Conservation (phyloP, 2,329 filamentous ascomycete genomes). For the Aspergillus spinulosporus region DNA sequence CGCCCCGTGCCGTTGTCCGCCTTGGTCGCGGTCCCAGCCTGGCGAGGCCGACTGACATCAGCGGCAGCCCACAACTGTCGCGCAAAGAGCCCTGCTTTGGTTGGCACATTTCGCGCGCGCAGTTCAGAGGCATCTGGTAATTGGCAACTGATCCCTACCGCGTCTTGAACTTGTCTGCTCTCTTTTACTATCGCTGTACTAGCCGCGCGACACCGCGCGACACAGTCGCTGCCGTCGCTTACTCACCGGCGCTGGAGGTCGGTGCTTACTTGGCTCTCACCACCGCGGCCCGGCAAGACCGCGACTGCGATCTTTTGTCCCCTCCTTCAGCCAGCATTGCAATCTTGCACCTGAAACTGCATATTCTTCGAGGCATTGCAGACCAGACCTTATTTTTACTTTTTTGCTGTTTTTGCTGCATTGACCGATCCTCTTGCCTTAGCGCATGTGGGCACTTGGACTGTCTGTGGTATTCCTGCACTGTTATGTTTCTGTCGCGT, state of each 20-base stretch:
- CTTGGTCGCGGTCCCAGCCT: slow-evolving; percentile 21
- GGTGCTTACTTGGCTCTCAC: slow-evolving; percentile 17
- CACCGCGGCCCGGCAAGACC: slow-evolving; percentile 21
- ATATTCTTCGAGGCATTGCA: slow-evolving; percentile 9
- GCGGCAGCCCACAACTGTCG: slow-evolving; percentile 24
- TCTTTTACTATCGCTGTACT: slow-evolving; percentile 14
- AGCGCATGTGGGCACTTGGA: background rate
- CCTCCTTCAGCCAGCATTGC: slow-evolving; percentile 4
- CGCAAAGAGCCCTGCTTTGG: slow-evolving; percentile 24
- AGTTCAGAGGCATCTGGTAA: background rate
- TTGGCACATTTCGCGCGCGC: slow-evolving; percentile 25
- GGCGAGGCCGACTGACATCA: slow-evolving; percentile 26
- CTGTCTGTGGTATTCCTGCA: slow-evolving; percentile 10
- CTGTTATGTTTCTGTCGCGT: slow-evolving; percentile 24
- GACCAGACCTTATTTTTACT: slow-evolving; percentile 5
- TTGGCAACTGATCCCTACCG: slow-evolving; percentile 6
- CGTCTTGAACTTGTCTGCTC: slow-evolving; percentile 21
- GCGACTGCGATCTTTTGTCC: slow-evolving; percentile 17
- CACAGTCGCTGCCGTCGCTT: slow-evolving; percentile 12
- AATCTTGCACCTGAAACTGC: slow-evolving; percentile 8
- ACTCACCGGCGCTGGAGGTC: slow-evolving; percentile 14
- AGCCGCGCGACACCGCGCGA: slow-evolving; percentile 1
- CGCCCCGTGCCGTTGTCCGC: slow-evolving; percentile 13
- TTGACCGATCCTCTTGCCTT: slow-evolving; percentile 3
- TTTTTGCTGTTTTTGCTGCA: slow-evolving; percentile 1